Conservation (phyloP, 129 eudicot species). For the Escallonia rubra region DNA sequence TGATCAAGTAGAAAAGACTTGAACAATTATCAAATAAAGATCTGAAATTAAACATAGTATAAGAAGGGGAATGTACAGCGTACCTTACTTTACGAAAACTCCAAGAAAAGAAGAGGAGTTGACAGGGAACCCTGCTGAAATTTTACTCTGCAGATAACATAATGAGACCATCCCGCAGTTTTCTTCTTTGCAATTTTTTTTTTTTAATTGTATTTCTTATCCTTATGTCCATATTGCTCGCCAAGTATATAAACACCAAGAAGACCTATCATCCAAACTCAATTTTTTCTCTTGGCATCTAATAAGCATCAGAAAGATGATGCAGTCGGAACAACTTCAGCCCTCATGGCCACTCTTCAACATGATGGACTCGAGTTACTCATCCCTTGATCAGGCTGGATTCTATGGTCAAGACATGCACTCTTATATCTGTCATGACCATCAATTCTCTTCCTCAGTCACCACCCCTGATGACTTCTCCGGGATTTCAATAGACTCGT, state of each 20-base stretch:
- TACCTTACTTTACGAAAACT: slow-evolving; percentile 29
- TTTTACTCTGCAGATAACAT: neutral
- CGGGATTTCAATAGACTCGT: slow-evolving; percentile 32
- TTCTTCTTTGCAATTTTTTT: slow-evolving; percentile 14
- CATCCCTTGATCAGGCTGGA: slow-evolving; percentile 19
- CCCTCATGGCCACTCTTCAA: slow-evolving; percentile 39
- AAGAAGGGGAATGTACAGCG: slow-evolving; percentile 7
- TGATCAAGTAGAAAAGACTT: no score
- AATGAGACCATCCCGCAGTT: slow-evolving; percentile 2
- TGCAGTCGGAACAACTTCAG: slow-evolving; percentile 38
- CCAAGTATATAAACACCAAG: slow-evolving; percentile 20
- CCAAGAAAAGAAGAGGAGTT: slow-evolving; percentile 38
- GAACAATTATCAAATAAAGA: slow-evolving; percentile 15
- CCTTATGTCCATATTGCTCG: neutral
- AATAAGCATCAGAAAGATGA: slow-evolving; percentile 19
- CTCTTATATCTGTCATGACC: neutral
- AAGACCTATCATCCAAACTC: slow-evolving; percentile 5
- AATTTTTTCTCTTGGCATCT: neutral
- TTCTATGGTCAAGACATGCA: slow-evolving; percentile 14
- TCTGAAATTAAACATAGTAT: neutral
- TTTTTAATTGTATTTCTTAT: neutral
- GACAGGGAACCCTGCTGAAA: slow-evolving; percentile 23
- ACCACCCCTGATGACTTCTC: slow-evolving; percentile 30
- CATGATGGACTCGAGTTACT: slow-evolving; percentile 8
- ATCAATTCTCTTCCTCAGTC: slow-evolving; percentile 27